Base-by-base conservation (phyloP, 305 asterid genomes). In the Ilex paraguariensis region DNA sequence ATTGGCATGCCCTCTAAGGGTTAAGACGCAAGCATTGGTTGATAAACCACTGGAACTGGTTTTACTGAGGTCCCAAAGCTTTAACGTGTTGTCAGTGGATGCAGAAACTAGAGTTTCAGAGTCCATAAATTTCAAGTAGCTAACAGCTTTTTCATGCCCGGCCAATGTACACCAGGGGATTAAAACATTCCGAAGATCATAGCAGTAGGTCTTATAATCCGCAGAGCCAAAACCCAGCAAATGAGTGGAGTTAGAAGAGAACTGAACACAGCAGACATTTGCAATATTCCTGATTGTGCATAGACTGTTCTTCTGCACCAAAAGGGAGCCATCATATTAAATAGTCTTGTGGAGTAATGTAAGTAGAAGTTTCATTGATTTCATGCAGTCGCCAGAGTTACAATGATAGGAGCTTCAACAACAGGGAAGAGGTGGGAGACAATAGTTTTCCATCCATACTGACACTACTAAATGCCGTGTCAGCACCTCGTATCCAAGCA, bases 51-150 rank as follows among this genome's bases (percentile, higher is more conserved):
- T 76, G 73, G 96, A 66, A 66, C 64, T 82, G 36, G 97, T 82
- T 79, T 83, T 87, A 56, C 78, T 93, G 48, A 93, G 86, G 79
- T 93, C 97, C 97, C 98, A 93, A 65, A 93, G 71, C 75, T 87
- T 90, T 70, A 93, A 68, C 9, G 97, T 87, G 81, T 87, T 93
- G 80, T 93, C 98, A 3, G 95, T 90, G 64, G 98, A 93, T 66
- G 98, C 98, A 67, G 98, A 78, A 71, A 86, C 81, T 58, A 93
- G 74, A 6, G 91, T 87, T 70, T 68, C 85, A 17, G 88, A 74
- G 79, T 87, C 96, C 77, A 90, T 70, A 72, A 93, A 93, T 77
- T 82, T 93, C 3, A 89, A 86, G 66, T 85, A 87, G 78, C 97
- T 90, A 61, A 90, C 98, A 57, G 97, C 81, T 82, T 85, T 93